A percentile compares a stretch with the other conserved stretches of the same genome.
Evolutionary conservation across 2,329 filamentous ascomycete genomes (phyloP).

Genomic region (Pseudonectria buxi): DNA sequence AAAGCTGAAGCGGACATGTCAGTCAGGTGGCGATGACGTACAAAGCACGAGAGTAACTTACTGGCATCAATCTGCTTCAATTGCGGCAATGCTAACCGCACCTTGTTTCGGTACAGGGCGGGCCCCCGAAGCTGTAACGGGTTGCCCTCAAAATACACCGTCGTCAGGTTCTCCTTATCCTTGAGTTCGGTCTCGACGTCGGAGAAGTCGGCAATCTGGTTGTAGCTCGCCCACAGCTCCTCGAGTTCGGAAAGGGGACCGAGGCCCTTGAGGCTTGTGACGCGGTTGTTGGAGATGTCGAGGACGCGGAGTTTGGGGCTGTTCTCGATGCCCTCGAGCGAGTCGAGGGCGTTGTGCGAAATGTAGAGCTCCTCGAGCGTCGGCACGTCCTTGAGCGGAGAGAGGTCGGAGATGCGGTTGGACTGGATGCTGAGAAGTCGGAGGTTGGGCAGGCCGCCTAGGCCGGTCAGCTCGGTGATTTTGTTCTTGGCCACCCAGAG

Average conservation of each 20-base stretch:
- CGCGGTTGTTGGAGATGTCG: slow-evolving; percentile 84
- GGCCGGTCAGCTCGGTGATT: slow-evolving; percentile 73
- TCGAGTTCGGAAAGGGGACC: slow-evolving; percentile 64
- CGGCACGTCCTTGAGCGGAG: slow-evolving; percentile 65
- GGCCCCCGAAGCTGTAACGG: slow-evolving; percentile 73
- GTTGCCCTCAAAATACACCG: slow-evolving; percentile 95
- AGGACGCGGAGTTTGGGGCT: slow-evolving; percentile 66
- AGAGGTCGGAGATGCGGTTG: slow-evolving; percentile 77
- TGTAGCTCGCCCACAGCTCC: slow-evolving; percentile 93
- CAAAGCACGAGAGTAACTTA: slow-evolving; percentile 47
- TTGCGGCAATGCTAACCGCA: slow-evolving; percentile 78
- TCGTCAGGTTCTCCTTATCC: slow-evolving; percentile 74
- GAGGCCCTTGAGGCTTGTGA: slow-evolving; percentile 68
- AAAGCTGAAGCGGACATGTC: slow-evolving; percentile 20
- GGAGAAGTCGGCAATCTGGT: slow-evolving; percentile 68
- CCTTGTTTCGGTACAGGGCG: slow-evolving; percentile 91
- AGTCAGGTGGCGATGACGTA: background rate
- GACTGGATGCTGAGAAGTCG: slow-evolving; percentile 91
- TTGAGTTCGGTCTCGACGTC: slow-evolving; percentile 74
- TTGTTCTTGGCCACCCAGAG: slow-evolving; percentile 97
- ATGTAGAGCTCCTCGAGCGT: slow-evolving; percentile 91
- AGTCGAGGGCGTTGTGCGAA: slow-evolving; percentile 83
- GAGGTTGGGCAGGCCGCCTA: slow-evolving; percentile 69
- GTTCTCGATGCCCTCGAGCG: slow-evolving; percentile 64
- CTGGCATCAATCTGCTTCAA: slow-evolving; percentile 94